These are phyloP conservation scores for Beauveria asiatica DNA, from an alignment of 2,329 filamentous ascomycete genomes.

Conservation along the genomic window DNA sequence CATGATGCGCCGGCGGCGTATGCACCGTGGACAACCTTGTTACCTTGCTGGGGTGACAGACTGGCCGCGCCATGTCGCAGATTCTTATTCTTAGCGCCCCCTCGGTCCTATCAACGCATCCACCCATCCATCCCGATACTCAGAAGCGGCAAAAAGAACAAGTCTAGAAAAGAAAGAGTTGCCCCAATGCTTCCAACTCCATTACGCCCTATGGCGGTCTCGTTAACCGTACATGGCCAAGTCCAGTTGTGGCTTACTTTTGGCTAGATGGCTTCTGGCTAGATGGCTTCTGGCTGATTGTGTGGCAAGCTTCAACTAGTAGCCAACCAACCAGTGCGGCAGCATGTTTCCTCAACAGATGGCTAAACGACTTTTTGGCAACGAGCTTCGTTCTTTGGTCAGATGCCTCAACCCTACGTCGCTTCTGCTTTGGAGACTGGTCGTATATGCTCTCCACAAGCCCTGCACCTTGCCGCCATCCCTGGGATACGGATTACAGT, in stretches of 20 bases:
- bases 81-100: conserved; percentile 2
- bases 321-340: background rate
- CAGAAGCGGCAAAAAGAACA: conserved; percentile 3
- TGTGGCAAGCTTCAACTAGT: background rate
- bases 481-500: too few species aligned
- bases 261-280: background rate
- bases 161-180: background rate
- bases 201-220: conserved; percentile 2
- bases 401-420: too few species aligned
- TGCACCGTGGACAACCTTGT: background rate
- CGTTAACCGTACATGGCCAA: conserved; percentile 8
- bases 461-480: too few species aligned
- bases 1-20: conserved; percentile 3
- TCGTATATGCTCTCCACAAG: too few species aligned
- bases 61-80: background rate
- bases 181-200: conserved; percentile 2
- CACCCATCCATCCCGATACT: background rate
- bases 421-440: too few species aligned
- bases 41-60: background rate
- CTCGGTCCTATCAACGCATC: background rate
- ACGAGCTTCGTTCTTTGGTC: too few species aligned
- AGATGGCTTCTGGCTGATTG: background rate
- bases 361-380: too few species aligned
- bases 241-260: conserved; percentile 6
- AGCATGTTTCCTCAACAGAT: background rate